These are phyloP conservation scores for Achlya hypogyna DNA, from an alignment of 352 stramenopile species.

Conservation along the genomic window DNA sequence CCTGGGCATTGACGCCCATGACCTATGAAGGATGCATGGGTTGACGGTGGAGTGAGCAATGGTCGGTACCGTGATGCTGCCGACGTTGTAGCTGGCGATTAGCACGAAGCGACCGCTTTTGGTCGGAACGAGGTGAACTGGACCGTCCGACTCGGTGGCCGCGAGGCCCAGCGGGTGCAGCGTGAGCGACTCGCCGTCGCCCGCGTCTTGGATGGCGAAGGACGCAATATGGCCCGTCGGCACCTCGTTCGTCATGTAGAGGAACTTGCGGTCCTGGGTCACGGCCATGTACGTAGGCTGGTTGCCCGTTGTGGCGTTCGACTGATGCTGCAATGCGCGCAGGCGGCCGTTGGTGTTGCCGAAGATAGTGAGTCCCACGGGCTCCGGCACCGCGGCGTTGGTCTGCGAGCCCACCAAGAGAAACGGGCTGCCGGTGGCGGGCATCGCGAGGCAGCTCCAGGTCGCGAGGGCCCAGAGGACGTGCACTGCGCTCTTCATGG, in stretches of 20 bases:
- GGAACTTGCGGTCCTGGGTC: background rate
- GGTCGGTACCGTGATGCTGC: constrained; percentile 10
- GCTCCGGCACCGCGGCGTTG: background rate
- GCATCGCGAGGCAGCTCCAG: too few relatives aligned
- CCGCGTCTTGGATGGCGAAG: background rate
- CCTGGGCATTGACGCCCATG: background rate
- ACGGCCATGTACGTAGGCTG: constrained; percentile 13
- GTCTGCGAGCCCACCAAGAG: background rate
- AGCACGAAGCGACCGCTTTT: constrained; percentile 1
- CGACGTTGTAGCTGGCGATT: constrained; percentile 4
- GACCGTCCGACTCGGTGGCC: constrained; percentile 4
- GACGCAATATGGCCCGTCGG: background rate
- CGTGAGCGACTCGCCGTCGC: background rate
- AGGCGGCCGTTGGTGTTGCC: constrained; percentile 1
- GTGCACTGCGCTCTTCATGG: too few relatives aligned
- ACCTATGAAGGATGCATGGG: background rate
- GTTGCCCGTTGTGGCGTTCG: constrained; percentile 12
- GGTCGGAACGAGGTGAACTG: constrained; percentile 9
- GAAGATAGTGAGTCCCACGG: constrained; percentile 11
- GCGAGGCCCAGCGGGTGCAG: background rate
- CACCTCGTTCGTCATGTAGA: constrained; percentile 18
- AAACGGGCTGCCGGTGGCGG: background rate
- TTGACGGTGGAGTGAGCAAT: too few relatives aligned
- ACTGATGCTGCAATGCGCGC: background rate
- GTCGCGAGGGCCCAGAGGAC: too few relatives aligned